Evolutionary conservation across 129 eudicot genomes (phyloP).

Genomic region (Pittosporum tobira): DNA sequence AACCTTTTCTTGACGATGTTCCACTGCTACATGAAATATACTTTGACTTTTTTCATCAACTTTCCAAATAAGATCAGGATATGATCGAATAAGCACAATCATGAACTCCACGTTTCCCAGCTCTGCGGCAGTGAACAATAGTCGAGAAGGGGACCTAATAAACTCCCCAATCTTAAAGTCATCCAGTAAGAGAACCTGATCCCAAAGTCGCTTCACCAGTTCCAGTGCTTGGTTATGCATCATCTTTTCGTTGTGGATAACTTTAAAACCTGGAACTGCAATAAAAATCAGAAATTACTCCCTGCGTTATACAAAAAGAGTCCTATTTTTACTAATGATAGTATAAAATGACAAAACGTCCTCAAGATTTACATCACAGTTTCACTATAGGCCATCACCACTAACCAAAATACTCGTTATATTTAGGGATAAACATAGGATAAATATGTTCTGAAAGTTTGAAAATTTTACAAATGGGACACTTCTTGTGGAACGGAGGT

Average conservation of each 20-base stretch:
- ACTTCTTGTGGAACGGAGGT: no score
- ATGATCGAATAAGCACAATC: neutral
- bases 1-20: conserved; percentile 19
- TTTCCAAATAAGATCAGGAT: conserved; percentile 22
- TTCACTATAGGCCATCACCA: no score
- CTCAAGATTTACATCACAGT: no score
- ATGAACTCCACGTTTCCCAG: conserved; percentile 17
- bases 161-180: neutral
- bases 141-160: neutral
- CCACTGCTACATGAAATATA: conserved; percentile 15
- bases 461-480: no score
- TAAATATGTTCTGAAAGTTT: no score
- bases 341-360: no score
- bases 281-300: no score
- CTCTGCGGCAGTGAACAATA: conserved; percentile 15
- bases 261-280: conserved; percentile 8
- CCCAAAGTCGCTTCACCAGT: neutral
- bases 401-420: no score
- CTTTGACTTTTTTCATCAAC: neutral
- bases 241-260: neutral
- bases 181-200: neutral
- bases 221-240: neutral
- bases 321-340: no score
- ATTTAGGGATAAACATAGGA: no score
- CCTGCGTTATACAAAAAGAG: no score